Percentiles rank a stretch among this genome's conserved stretches.
Conservation (phyloP, 345 rosid species). For the Eucalyptus paniculata region DNA sequence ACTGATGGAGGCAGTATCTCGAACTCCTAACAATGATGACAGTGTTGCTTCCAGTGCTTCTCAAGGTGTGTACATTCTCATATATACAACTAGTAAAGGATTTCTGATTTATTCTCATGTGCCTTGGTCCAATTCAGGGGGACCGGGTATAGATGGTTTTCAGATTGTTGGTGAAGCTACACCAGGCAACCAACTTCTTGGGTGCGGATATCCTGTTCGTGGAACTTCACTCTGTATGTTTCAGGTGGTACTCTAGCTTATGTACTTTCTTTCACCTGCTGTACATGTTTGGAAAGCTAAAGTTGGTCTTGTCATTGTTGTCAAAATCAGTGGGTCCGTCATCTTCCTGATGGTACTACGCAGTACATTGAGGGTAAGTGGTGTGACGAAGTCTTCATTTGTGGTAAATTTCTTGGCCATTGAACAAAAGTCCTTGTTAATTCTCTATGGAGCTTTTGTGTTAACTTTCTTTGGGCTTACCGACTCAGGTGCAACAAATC, state of each 20-base stretch:
- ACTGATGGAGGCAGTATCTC: neutral
- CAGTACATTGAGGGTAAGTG: slow-evolving; percentile 86
- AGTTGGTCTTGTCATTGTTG: neutral
- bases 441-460: neutral
- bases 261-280: neutral
- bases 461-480: neutral
- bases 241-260: slow-evolving; percentile 46
- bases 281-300: neutral
- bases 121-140: slow-evolving; percentile 25
- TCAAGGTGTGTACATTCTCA: slow-evolving; percentile 21
- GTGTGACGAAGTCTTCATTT: neutral
- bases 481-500: slow-evolving; percentile 84
- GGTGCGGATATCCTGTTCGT: slow-evolving; percentile 80
- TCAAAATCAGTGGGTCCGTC: slow-evolving; percentile 71
- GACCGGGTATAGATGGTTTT: slow-evolving; percentile 88
- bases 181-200: slow-evolving; percentile 90
- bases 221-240: slow-evolving; percentile 98
- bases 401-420: neutral
- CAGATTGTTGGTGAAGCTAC: slow-evolving; percentile 85
- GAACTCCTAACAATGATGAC: slow-evolving; percentile 5
- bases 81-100: neutral
- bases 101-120: slow-evolving; percentile 4
- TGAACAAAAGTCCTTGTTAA: neutral
- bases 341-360: slow-evolving; percentile 91
- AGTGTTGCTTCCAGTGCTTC: slow-evolving; percentile 16